A percentile compares a stretch with the other conserved stretches of the same genome.
phyloP scores from a whole-genome alignment of 345 rosid genomes.

The Arabidopsis arenosa region DNA sequence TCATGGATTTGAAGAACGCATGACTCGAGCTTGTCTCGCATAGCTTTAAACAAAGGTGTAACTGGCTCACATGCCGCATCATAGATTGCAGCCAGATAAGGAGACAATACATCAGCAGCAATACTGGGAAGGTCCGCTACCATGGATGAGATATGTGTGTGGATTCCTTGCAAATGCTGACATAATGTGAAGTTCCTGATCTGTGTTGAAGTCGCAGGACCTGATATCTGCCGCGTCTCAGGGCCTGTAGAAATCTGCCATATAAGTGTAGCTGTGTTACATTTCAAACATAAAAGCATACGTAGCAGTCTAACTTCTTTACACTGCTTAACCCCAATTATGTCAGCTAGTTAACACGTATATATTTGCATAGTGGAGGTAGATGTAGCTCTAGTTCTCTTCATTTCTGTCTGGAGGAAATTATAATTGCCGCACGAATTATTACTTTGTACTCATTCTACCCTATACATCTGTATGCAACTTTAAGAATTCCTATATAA shows the following conservation, averaged over 20 bases:
- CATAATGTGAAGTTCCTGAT: conserved; percentile 85
- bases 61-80: conserved; percentile 91
- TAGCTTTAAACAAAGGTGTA: conserved; percentile 87
- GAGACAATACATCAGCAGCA: conserved; percentile 83
- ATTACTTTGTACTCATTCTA: conserved; percentile 5
- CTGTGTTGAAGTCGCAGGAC: conserved; percentile 87
- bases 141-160: conserved; percentile 73
- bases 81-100: conserved; percentile 73
- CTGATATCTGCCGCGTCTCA: conserved; percentile 87
- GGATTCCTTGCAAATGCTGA: conserved; percentile 93
- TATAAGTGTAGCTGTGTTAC: conserved; percentile 35
- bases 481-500: background rate
- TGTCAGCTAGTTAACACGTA: background rate
- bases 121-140: conserved; percentile 70
- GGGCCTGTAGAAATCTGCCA: conserved; percentile 96
- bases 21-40: conserved; percentile 87
- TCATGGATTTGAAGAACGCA: conserved; percentile 94
- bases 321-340: background rate
- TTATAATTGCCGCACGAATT: background rate
- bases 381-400: background rate
- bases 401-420: background rate
- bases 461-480: conserved; percentile 9
- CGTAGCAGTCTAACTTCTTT: conserved; percentile 18
- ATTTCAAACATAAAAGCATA: conserved; percentile 9
- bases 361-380: background rate